Evolutionary conservation across 1,139 yeast species (phyloP), one percentile per base, ranked within the genome.

Genomic region (Candida sanyaensis): DNA sequence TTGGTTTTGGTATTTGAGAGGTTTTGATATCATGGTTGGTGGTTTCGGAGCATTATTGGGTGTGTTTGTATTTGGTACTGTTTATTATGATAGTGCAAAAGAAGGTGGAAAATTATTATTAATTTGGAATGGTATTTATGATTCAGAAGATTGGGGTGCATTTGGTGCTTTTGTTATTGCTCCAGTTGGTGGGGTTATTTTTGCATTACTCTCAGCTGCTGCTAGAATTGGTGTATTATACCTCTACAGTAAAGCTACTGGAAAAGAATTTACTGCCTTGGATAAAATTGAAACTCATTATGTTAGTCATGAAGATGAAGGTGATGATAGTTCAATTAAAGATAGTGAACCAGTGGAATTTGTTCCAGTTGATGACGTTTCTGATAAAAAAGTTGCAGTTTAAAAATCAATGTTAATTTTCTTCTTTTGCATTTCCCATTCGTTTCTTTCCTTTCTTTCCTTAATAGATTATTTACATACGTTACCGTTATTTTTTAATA

Each of bases 151-250:
- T 64, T 92, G 97, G 97, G 89, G 96, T 59, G 84, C 96, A 0
- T 92, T 91, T 68, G 97, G 96, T 29, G 97, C 97, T 1, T 91
- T 91, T 68, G 95, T 88, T 6, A 88, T 85, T 55, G 96, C 97
- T 1, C 97, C 97, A 4, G 77, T 85, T 43, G 96, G 95, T 17
- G 91, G 95, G 17, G 57, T 91, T 2, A 53, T 86, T 2, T 71
- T 85, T 52, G 84, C 89, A 1, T 65, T 79, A 21, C 59, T 73
- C 37, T 73, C 78, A 42, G 77, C 87, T 31, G 83, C 62, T 1
- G 32, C 78, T 8, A 78, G 97, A 64, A 64, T 81, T 37, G 52
- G 60, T 0, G 54, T 68, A 2, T 53, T 63, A 33, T 81, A 69
- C 55, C 21, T 71, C 1, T 64, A 68, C 51, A 65, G 81, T 45